Conservation (phyloP, 192 early-diverging fungal species). For the Powellomyces hirtus region DNA sequence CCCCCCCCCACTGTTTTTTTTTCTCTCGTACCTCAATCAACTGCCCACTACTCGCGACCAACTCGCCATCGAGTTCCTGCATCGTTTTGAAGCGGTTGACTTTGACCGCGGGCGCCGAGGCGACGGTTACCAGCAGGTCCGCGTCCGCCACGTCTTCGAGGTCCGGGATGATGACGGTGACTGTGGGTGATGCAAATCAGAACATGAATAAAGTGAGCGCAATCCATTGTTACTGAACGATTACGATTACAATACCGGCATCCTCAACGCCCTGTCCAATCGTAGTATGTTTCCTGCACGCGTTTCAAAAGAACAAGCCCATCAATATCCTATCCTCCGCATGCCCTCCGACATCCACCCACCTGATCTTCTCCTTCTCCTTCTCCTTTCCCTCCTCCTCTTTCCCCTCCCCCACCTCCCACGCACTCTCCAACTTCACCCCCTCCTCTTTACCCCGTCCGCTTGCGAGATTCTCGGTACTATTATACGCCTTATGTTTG, state of each 20-base stretch:
- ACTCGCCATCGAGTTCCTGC: constrained; percentile 40
- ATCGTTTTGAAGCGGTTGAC: constrained; percentile 48
- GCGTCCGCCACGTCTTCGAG: constrained; percentile 45
- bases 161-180: constrained; percentile 46
- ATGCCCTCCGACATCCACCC: not conserved
- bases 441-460: not conserved
- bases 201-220: not conserved
- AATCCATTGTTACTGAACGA: not conserved
- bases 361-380: not conserved
- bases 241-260: not conserved
- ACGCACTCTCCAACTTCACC: not conserved
- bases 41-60: constrained; percentile 30
- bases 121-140: constrained; percentile 43
- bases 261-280: not conserved
- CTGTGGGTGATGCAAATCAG: too few relatives aligned
- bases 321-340: not conserved
- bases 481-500: not conserved
- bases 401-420: not conserved
- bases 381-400: not conserved
- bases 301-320: not conserved
- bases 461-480: not conserved
- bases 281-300: not conserved
- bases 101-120: constrained; percentile 42
- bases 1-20: not conserved
- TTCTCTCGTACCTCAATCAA: constrained; percentile 30